Conservation (phyloP, 2,329 filamentous ascomycete genomes). For the Sclerotinia glacialis region DNA sequence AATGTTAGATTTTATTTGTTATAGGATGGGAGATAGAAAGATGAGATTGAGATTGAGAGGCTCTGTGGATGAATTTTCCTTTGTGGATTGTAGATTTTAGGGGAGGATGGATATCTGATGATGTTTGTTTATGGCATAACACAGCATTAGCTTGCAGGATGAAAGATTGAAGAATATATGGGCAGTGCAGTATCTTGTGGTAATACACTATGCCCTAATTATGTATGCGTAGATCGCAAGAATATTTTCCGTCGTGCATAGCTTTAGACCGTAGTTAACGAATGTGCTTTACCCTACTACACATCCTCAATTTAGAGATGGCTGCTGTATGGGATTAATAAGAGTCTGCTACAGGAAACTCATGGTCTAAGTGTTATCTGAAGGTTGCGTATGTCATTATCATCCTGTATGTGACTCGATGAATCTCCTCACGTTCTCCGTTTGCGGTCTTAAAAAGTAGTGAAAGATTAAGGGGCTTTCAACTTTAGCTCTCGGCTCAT, state of each 20-base stretch:
- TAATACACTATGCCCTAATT: not conserved
- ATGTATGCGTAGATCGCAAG: not conserved
- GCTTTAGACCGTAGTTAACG: not conserved
- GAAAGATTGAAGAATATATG: not conserved
- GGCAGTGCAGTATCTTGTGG: not conserved
- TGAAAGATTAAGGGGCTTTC: no score
- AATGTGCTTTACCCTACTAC: no score
- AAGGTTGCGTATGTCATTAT: no score
- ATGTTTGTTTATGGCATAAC: not conserved
- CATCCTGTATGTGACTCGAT: no score
- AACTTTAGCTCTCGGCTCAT: no score
- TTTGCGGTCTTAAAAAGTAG: no score
- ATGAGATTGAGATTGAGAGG: not conserved
- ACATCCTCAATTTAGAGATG: no score
- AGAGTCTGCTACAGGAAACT: no score
- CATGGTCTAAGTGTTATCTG: no score
- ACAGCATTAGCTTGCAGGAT: not conserved
- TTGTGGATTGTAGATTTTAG: conserved; percentile 1
- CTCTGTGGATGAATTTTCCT: not conserved
- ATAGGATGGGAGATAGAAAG: not conserved
- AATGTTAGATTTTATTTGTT: conserved; percentile 6
- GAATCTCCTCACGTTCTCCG: no score
- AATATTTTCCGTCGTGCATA: not conserved
- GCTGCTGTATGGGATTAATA: no score
- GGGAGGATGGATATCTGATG: not conserved